A percentile compares a stretch with the other conserved stretches of the same genome.
phyloP scores from a whole-genome alignment of 2,329 filamentous ascomycete genomes.

The Knoxdaviesia proteae region DNA sequence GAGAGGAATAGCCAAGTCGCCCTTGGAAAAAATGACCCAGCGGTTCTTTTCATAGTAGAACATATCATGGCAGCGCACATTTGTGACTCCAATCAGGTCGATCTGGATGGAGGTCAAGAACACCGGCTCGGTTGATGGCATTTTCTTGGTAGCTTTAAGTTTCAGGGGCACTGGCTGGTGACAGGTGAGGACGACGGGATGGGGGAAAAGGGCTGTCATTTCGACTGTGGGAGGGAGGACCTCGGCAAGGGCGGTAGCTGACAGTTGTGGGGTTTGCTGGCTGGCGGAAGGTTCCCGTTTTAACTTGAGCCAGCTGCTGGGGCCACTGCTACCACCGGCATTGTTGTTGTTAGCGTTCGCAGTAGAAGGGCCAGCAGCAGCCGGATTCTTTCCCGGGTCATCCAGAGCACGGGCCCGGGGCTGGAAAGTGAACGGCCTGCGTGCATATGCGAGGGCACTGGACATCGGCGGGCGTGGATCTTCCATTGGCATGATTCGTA shows the following conservation, averaged over 20 bases:
- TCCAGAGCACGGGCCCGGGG: slow-evolving; percentile 13
- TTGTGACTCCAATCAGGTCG: slow-evolving; percentile 59
- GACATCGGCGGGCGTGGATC: slow-evolving; percentile 49
- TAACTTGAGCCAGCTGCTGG: no score
- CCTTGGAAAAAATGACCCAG: slow-evolving; percentile 55
- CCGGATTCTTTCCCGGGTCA: slow-evolving; percentile 7
- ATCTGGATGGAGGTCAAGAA: slow-evolving; percentile 65
- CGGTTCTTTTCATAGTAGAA: slow-evolving; percentile 46
- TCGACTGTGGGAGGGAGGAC: slow-evolving; percentile 47
- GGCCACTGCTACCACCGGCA: not conserved
- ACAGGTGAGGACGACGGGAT: slow-evolving; percentile 74
- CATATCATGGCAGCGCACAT: slow-evolving; percentile 59
- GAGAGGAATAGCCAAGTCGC: slow-evolving; percentile 52
- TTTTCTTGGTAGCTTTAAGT: slow-evolving; percentile 58
- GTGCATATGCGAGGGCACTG: slow-evolving; percentile 65
- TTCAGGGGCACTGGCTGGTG: slow-evolving; percentile 69
- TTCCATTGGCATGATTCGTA: slow-evolving; percentile 87
- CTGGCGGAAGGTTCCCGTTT: no score
- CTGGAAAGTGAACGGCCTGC: slow-evolving; percentile 42
- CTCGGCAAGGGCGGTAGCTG: slow-evolving; percentile 1
- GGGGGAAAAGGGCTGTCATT: slow-evolving; percentile 56
- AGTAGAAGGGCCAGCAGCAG: slow-evolving; percentile 7
- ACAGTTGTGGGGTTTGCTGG: no score
- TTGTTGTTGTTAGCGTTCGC: slow-evolving; percentile 4
- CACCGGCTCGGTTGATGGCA: slow-evolving; percentile 44